Conservation (phyloP, 2,329 filamentous ascomycete species). For the Lasiodiplodia hormozganensis region DNA sequence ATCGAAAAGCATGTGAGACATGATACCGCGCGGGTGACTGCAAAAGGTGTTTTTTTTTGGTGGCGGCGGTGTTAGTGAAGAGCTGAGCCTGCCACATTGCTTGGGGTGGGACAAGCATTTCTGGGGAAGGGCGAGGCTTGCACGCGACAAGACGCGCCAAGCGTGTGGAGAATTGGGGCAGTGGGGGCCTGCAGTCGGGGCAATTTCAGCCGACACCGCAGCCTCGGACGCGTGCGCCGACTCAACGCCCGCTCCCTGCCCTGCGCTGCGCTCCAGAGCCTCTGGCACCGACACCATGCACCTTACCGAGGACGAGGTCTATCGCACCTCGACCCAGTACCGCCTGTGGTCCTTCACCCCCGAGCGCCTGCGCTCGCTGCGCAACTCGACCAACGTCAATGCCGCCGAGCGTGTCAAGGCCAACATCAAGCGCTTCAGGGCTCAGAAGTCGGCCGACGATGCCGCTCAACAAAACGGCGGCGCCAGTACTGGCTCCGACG, state of each 20-base stretch:
- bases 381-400: slow-evolving; percentile 78
- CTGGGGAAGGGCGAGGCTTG: background rate
- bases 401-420: slow-evolving; percentile 72
- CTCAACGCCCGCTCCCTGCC: slow-evolving; percentile 18
- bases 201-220: slow-evolving; percentile 3
- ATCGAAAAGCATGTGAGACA: background rate
- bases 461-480: slow-evolving; percentile 36
- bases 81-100: background rate
- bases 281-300: slow-evolving; percentile 37
- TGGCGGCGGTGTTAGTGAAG: background rate
- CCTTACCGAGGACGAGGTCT: slow-evolving; percentile 88
- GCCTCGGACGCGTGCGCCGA: slow-evolving; percentile 6
- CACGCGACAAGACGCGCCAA: slow-evolving; percentile 14
- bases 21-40: background rate
- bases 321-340: slow-evolving; percentile 88
- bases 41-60: background rate
- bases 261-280: background rate
- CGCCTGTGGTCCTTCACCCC: slow-evolving; percentile 91
- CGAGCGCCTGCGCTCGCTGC: slow-evolving; percentile 72
- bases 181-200: background rate
- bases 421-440: slow-evolving; percentile 58
- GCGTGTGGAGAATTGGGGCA: background rate
- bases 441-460: slow-evolving; percentile 48
- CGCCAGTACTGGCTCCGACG: slow-evolving; percentile 46
- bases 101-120: slow-evolving; percentile 17